A percentile compares a stretch with the other conserved stretches of the same genome.
Conservation (phyloP, 495 filamentous ascomycete species). For the Venustampulla echinocandica region DNA sequence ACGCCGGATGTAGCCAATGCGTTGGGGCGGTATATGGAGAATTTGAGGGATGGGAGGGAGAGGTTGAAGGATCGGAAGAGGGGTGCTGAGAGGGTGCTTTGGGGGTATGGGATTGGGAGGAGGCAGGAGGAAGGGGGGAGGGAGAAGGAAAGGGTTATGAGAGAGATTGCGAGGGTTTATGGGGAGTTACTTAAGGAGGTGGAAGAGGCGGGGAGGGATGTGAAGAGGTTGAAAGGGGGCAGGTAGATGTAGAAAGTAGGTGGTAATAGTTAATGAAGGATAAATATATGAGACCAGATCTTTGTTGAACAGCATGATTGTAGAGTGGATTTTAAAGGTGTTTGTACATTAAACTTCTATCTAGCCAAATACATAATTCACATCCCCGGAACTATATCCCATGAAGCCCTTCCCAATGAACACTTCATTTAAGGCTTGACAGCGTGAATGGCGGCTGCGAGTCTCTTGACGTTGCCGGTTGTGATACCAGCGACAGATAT, state of each 20-base stretch:
- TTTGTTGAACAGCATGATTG: no score
- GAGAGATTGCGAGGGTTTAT: slow-evolving; percentile 55
- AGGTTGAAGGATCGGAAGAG: slow-evolving; percentile 38
- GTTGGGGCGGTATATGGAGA: slow-evolving; percentile 44
- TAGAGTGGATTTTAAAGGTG: no score
- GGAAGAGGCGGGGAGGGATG: slow-evolving; percentile 46
- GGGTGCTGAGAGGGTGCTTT: slow-evolving; percentile 40
- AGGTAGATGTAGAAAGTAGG: slow-evolving; percentile 6
- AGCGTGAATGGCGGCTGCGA: slow-evolving; percentile 93
- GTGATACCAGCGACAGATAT: slow-evolving; percentile 98
- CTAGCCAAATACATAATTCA: not conserved
- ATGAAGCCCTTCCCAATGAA: not conserved
- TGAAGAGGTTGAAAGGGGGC: slow-evolving; percentile 38
- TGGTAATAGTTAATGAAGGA: not conserved
- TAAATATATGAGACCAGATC: not conserved
- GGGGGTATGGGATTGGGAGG: slow-evolving; percentile 43
- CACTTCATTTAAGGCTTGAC: slow-evolving; percentile 50
- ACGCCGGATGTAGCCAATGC: slow-evolving; percentile 49
- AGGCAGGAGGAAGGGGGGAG: slow-evolving; percentile 27
- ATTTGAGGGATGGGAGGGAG: slow-evolving; percentile 42
- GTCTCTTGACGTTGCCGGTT: slow-evolving; percentile 78
- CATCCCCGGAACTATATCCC: not conserved
- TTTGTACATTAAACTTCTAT: not conserved
- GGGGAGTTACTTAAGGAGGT: slow-evolving; percentile 43
- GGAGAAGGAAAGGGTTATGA: slow-evolving; percentile 32